phyloP scores from a whole-genome alignment of 2,329 filamentous ascomycete species.

The Rhexocercosporidium sp. region DNA sequence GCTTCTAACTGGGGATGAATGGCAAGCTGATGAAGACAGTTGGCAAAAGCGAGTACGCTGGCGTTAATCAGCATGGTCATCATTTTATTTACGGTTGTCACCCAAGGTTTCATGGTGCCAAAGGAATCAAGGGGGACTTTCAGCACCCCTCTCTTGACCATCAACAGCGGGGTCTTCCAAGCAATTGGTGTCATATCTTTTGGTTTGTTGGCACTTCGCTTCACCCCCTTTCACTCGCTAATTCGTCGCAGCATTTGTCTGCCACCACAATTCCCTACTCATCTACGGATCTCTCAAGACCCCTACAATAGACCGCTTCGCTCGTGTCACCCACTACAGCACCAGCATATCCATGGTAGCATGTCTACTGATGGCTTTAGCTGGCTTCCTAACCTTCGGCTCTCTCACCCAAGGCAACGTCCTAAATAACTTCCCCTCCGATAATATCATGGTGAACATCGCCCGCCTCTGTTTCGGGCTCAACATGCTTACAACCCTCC shows the following conservation, averaged over 20 bases:
- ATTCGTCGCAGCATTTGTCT: conserved; percentile 63
- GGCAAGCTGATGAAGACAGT: conserved; percentile 52
- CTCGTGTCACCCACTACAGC: conserved; percentile 90
- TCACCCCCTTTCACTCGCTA: conserved; percentile 3
- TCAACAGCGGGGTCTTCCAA: conserved; percentile 90
- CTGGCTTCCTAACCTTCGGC: conserved; percentile 92
- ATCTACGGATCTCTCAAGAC: conserved; percentile 96
- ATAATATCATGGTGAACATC: conserved; percentile 93
- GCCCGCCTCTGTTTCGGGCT: conserved; percentile 94
- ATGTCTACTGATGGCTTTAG: conserved; percentile 85
- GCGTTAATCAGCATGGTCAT: conserved; percentile 92
- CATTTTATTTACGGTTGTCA: conserved; percentile 86
- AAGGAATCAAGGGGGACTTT: conserved; percentile 74
- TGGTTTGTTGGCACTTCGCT: conserved; percentile 57
- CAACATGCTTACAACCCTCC: conserved; percentile 98
- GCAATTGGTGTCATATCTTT: conserved; percentile 98
- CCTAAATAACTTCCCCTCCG: conserved; percentile 92
- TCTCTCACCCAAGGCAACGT: conserved; percentile 93
- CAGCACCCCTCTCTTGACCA: conserved; percentile 69
- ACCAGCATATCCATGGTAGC: conserved; percentile 90
- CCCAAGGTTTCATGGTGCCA: conserved; percentile 80
- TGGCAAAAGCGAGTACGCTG: conserved; percentile 94
- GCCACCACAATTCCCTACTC: conserved; percentile 92
- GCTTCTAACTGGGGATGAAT: background rate
- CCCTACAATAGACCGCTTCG: conserved; percentile 94